A percentile compares a stretch with the other conserved stretches of the same genome.
Conservation (phyloP, 495 filamentous ascomycete species). For the Ascodesmis nigricans region DNA sequence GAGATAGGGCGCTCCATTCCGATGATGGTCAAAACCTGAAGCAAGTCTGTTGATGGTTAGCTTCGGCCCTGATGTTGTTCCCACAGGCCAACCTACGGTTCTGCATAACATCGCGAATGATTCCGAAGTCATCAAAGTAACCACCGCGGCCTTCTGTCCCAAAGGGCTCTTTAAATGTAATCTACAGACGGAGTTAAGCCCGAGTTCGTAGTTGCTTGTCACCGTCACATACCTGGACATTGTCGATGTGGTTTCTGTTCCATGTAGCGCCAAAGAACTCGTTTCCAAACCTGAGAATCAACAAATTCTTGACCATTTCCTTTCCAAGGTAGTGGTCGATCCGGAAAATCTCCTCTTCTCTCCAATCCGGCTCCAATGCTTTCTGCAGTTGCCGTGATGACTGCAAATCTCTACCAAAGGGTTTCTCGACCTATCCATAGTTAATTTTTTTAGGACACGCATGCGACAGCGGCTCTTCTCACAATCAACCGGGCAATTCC, state of each 20-base stretch:
- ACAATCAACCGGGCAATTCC: slow-evolving; percentile 91
- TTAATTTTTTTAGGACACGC: too few species aligned
- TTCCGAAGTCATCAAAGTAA: slow-evolving; percentile 99
- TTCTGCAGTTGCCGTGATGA: slow-evolving; percentile 91
- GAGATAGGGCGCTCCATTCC: slow-evolving; percentile 98
- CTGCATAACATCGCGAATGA: slow-evolving; percentile 97
- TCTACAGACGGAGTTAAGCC: slow-evolving; percentile 26
- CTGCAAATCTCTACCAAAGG: slow-evolving; percentile 88
- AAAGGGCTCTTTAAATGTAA: slow-evolving; percentile 98
- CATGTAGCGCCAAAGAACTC: slow-evolving; percentile 98
- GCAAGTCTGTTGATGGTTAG: slow-evolving; percentile 38
- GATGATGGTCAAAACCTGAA: slow-evolving; percentile 87
- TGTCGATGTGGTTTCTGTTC: slow-evolving; percentile 99
- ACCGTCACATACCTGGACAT: slow-evolving; percentile 38
- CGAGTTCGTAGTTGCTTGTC: background rate
- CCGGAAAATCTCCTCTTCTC: slow-evolving; percentile 96
- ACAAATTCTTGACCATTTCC: slow-evolving; percentile 99
- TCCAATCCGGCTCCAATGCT: slow-evolving; percentile 93
- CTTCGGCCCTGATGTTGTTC: background rate
- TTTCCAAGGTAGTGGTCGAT: slow-evolving; percentile 99
- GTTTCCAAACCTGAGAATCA: slow-evolving; percentile 95
- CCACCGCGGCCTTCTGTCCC: slow-evolving; percentile 97
- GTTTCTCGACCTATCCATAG: slow-evolving; percentile 70
- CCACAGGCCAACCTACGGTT: slow-evolving; percentile 30
- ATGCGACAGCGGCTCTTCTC: too few species aligned